Conservation (phyloP, 1,284 basidiomycete genomes). For the Pseudozyma thailandica region DNA sequence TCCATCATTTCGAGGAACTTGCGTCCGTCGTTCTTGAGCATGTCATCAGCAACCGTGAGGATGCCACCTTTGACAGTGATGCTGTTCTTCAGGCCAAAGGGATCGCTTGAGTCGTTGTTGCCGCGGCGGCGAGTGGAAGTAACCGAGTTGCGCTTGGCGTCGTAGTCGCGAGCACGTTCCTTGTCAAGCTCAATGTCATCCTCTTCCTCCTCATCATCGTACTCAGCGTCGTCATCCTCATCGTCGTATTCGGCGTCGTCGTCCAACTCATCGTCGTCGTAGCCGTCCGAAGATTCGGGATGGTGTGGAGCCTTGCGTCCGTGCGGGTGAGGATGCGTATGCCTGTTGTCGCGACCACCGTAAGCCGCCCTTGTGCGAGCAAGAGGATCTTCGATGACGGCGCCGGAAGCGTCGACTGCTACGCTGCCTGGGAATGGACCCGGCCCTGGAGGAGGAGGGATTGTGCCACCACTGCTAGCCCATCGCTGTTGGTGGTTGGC, state of each 20-base stretch:
- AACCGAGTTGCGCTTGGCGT: slow-evolving; percentile 45
- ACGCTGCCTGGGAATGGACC: slow-evolving; percentile 98
- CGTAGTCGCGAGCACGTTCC: slow-evolving; percentile 62
- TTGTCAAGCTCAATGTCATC: slow-evolving; percentile 60
- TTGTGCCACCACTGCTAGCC: slow-evolving; percentile 82
- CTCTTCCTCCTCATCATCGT: slow-evolving; percentile 64
- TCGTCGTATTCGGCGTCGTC: slow-evolving; percentile 73
- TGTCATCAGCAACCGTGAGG: slow-evolving; percentile 97
- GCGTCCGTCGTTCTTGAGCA: slow-evolving; percentile 96
- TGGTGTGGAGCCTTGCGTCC: slow-evolving; percentile 37
- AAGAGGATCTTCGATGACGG: slow-evolving; percentile 76
- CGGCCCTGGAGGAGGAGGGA: slow-evolving; percentile 90
- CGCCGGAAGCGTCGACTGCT: slow-evolving; percentile 86
- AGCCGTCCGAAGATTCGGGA: slow-evolving; percentile 50
- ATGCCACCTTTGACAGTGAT: slow-evolving; percentile 91
- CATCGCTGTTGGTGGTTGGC: slow-evolving; percentile 96
- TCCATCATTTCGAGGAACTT: slow-evolving; percentile 99
- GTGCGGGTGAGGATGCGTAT: slow-evolving; percentile 51
- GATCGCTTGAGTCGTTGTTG: slow-evolving; percentile 71
- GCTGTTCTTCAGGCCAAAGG: slow-evolving; percentile 81
- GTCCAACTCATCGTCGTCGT: slow-evolving; percentile 61
- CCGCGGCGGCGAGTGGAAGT: slow-evolving; percentile 29
- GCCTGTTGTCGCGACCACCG: slow-evolving; percentile 25
- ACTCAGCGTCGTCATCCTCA: slow-evolving; percentile 69
- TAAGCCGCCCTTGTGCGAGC: slow-evolving; percentile 25